phyloP scores from a whole-genome alignment of 345 rosid genomes.

The Alliaria petiolata region DNA sequence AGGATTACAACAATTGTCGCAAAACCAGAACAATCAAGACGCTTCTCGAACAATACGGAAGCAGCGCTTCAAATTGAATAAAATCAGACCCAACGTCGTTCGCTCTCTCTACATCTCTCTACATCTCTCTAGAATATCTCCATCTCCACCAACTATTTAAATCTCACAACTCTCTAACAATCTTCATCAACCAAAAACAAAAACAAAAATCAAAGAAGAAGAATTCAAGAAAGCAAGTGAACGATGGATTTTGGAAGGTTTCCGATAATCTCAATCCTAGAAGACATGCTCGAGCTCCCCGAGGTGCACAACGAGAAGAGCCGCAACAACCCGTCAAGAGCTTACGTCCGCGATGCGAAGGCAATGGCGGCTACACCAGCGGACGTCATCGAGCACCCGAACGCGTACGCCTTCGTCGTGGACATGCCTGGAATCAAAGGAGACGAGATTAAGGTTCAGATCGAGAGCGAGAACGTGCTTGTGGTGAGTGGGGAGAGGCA shows the following conservation, averaged over 20 bases:
- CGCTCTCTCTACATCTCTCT: constrained; percentile 7
- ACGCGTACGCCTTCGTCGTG: constrained; percentile 51
- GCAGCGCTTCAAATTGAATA: neutral
- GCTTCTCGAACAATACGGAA: constrained; percentile 24
- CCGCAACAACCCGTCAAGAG: constrained; percentile 43
- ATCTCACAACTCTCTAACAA: neutral
- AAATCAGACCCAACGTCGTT: neutral
- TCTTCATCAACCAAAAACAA: neutral
- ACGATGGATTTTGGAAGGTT: constrained; percentile 45
- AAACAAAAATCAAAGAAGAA: neutral
- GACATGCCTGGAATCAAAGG: constrained; percentile 84
- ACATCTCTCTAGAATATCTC: constrained; percentile 25
- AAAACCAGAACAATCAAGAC: constrained; percentile 9
- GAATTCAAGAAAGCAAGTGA: neutral
- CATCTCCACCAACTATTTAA: neutral
- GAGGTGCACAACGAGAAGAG: constrained; percentile 37
- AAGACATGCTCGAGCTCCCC: constrained; percentile 50
- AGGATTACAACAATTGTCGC: neutral
- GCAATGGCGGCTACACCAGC: constrained; percentile 95
- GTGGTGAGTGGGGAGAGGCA: constrained; percentile 58
- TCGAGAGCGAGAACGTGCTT: constrained; percentile 71
- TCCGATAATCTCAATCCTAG: constrained; percentile 43
- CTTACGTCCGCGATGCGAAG: constrained; percentile 57
- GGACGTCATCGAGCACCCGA: constrained; percentile 58
- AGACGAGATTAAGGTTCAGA: constrained; percentile 65